Percentiles rank a stretch among this genome's conserved stretches.
Conservation (phyloP, 768 basidiomycete genomes). For the Fibroporia radiculosa region DNA sequence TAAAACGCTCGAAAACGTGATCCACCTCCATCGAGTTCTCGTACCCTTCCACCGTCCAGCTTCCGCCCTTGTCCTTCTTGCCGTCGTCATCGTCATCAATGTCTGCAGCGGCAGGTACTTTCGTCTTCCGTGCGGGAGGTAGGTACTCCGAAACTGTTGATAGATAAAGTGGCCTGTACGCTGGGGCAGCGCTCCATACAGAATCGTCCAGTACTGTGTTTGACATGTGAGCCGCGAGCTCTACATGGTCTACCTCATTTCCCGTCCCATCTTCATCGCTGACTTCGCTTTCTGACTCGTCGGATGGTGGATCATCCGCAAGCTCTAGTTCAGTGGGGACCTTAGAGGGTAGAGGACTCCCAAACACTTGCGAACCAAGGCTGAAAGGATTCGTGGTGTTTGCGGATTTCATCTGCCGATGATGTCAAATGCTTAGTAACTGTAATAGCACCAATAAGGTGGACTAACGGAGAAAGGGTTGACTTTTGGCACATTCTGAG, state of each 20-base stretch:
- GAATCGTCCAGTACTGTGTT: slow-evolving; percentile 48
- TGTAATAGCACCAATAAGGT: neutral
- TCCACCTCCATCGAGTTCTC: slow-evolving; percentile 78
- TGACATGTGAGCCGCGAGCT: slow-evolving; percentile 51
- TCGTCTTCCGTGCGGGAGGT: slow-evolving; percentile 45
- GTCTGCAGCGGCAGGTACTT: slow-evolving; percentile 29
- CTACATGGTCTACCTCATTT: slow-evolving; percentile 31
- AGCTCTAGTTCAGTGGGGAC: slow-evolving; percentile 17
- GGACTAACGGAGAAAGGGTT: slow-evolving; percentile 65
- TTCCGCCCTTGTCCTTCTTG: slow-evolving; percentile 36
- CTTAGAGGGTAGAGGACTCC: slow-evolving; percentile 15
- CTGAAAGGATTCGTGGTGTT: slow-evolving; percentile 35
- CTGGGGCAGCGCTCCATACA: slow-evolving; percentile 58
- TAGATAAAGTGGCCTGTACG: slow-evolving; percentile 63
- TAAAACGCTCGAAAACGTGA: slow-evolving; percentile 81
- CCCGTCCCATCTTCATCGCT: slow-evolving; percentile 16
- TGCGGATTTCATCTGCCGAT: slow-evolving; percentile 16
- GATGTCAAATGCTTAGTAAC: neutral
- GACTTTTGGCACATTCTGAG: slow-evolving; percentile 25
- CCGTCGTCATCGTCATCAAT: slow-evolving; percentile 36
- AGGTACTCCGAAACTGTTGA: slow-evolving; percentile 72
- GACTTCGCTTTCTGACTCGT: slow-evolving; percentile 22
- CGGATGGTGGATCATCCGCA: slow-evolving; percentile 29
- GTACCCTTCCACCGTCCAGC: slow-evolving; percentile 67
- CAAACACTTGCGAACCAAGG: slow-evolving; percentile 64